Conservation (phyloP, 805 yeast genomes). For the Torulaspora quercuum region DNA sequence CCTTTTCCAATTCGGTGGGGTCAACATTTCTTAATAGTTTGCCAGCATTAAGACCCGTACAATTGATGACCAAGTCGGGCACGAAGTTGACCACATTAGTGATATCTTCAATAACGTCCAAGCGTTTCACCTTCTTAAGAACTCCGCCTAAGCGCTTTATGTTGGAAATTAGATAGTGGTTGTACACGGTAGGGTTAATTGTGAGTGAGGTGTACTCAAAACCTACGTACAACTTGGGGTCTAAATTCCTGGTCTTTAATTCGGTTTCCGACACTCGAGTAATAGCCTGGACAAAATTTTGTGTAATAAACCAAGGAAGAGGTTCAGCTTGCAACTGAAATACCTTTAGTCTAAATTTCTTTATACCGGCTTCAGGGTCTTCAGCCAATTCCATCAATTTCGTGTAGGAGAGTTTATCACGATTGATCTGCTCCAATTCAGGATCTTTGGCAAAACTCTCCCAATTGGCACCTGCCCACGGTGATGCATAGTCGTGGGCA, state of each 20-base stretch:
- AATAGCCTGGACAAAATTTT: constrained; percentile 41
- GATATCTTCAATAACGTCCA: constrained; percentile 50
- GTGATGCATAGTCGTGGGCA: constrained; percentile 53
- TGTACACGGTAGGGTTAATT: constrained; percentile 55
- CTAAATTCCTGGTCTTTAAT: constrained; percentile 29
- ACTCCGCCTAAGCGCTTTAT: constrained; percentile 47
- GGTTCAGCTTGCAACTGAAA: constrained; percentile 21
- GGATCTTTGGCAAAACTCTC: constrained; percentile 49
- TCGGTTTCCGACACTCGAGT: constrained; percentile 37
- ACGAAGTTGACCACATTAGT: constrained; percentile 35
- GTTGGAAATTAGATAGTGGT: constrained; percentile 49
- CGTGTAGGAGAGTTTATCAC: constrained; percentile 49
- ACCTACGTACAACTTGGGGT: constrained; percentile 42
- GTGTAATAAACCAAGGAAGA: constrained; percentile 48
- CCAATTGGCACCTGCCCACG: constrained; percentile 76
- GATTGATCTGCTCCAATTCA: constrained; percentile 39
- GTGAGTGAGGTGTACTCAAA: constrained; percentile 52
- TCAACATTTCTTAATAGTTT: constrained; percentile 33
- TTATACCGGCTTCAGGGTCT: constrained; percentile 51
- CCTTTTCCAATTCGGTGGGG: constrained; percentile 41
- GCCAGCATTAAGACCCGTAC: constrained; percentile 51
- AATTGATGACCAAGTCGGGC: constrained; percentile 54
- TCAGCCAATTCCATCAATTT: constrained; percentile 46
- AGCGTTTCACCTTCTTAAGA: constrained; percentile 40
- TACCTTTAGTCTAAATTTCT: constrained; percentile 22